phyloP scores from a whole-genome alignment of 1,284 basidiomycete species.

The Ceratobasidium sp. region DNA sequence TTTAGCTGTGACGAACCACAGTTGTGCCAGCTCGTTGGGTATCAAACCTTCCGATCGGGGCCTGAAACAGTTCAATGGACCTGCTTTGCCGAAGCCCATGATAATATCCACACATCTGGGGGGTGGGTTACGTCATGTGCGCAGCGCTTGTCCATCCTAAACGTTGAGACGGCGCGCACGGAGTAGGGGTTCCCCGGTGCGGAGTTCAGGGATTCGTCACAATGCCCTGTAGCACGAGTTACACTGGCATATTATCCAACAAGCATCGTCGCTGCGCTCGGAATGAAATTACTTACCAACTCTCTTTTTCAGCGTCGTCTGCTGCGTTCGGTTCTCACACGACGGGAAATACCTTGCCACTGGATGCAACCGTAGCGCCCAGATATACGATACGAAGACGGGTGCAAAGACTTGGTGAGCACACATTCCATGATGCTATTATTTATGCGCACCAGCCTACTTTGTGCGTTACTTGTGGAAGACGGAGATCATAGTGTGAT shows the following conservation, averaged over 20 bases:
- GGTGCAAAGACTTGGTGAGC: constrained; percentile 77
- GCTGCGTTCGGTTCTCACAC: constrained; percentile 87
- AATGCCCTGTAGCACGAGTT: no score
- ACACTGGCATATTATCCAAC: no score
- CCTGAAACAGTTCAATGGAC: background rate
- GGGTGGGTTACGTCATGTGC: constrained; percentile 28
- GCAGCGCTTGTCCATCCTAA: background rate
- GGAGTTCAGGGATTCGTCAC: background rate
- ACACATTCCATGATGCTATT: constrained; percentile 3
- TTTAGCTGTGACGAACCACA: constrained; percentile 25
- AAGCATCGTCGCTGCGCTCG: no score
- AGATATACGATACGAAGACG: constrained; percentile 88
- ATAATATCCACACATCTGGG: background rate
- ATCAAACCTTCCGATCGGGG: background rate
- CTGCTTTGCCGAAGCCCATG: background rate
- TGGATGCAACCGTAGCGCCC: constrained; percentile 87
- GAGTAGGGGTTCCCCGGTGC: background rate
- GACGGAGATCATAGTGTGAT: no score
- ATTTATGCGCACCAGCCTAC: background rate
- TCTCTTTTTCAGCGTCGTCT: constrained; percentile 69
- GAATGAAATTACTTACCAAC: constrained; percentile 15
- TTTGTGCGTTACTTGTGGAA: background rate
- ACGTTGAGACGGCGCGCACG: background rate
- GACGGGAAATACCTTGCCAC: constrained; percentile 89
- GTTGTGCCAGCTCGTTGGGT: constrained; percentile 5